These are phyloP conservation scores for Rasamsonia emersonii DNA, from an alignment of 2,329 filamentous ascomycete genomes.

Conservation along the genomic window DNA sequence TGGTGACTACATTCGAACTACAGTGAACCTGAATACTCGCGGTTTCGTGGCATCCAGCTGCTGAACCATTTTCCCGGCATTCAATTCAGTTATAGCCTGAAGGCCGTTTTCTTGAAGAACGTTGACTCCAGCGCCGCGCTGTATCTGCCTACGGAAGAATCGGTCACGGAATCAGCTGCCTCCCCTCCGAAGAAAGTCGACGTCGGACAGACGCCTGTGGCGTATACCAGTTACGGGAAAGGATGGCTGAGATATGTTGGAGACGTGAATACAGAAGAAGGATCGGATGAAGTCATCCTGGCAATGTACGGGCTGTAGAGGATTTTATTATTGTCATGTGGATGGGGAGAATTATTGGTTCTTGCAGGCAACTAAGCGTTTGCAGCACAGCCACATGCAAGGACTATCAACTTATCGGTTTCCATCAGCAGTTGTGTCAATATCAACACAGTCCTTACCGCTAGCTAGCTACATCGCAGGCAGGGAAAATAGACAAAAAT, in stretches of 20 bases:
- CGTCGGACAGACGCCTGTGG: conserved; percentile 17
- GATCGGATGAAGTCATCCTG: conserved; percentile 13
- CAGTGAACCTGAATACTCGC: conserved; percentile 15
- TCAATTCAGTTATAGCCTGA: conserved; percentile 10
- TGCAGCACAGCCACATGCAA: too few relatives aligned
- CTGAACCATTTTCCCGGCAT: neutral
- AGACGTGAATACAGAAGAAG: conserved; percentile 19
- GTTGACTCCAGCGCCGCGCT: conserved; percentile 3
- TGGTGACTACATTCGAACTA: conserved; percentile 14
- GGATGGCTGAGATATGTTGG: conserved; percentile 21
- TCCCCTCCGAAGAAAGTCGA: too few relatives aligned
- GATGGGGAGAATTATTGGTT: too few relatives aligned
- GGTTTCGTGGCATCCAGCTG: too few relatives aligned
- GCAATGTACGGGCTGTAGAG: conserved; percentile 17
- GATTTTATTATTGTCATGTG: neutral
- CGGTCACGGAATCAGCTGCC: too few relatives aligned
- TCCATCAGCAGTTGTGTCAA: too few relatives aligned
- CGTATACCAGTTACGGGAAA: conserved; percentile 14
- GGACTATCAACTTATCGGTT: too few relatives aligned
- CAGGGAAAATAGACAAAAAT: too few relatives aligned
- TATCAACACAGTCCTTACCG: too few relatives aligned
- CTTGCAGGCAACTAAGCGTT: too few relatives aligned
- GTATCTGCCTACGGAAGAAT: conserved; percentile 6
- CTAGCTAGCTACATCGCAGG: too few relatives aligned
- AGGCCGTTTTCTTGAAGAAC: conserved; percentile 9